Percentiles rank a stretch among this genome's conserved stretches.
Evolutionary conservation across 1,284 basidiomycete genomes (phyloP).

Genomic region (Pseudozyma sp.): DNA sequence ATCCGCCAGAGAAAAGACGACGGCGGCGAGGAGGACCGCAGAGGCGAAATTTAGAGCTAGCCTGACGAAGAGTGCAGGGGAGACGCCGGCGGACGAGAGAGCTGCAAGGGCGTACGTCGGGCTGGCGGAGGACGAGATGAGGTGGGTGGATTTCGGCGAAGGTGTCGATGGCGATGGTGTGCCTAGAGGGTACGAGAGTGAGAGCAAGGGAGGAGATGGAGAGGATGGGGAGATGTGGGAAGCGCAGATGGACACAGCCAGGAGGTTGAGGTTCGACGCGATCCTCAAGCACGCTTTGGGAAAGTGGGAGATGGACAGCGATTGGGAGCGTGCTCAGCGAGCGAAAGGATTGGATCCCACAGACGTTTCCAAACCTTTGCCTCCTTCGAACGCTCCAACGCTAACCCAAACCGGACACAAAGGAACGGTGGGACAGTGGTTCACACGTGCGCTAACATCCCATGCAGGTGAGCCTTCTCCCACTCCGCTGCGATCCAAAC

Average conservation of each 20-base stretch:
- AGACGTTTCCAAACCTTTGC: slow-evolving; percentile 7
- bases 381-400: not conserved
- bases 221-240: slow-evolving; percentile 10
- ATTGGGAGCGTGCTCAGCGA: slow-evolving; percentile 47
- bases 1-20: slow-evolving; percentile 37
- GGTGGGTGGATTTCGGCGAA: slow-evolving; percentile 53
- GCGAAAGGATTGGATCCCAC: slow-evolving; percentile 36
- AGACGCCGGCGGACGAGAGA: slow-evolving; percentile 47
- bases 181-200: slow-evolving; percentile 8
- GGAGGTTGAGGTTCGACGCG: slow-evolving; percentile 38
- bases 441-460: slow-evolving; percentile 26
- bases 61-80: slow-evolving; percentile 18
- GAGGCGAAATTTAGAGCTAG: slow-evolving; percentile 47
- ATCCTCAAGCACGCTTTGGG: slow-evolving; percentile 48
- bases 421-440: slow-evolving; percentile 19
- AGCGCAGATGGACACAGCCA: slow-evolving; percentile 34
- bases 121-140: slow-evolving; percentile 50
- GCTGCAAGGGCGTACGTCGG: slow-evolving; percentile 48
- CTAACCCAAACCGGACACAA: not conserved
- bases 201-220: slow-evolving; percentile 4
- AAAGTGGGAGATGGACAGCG: slow-evolving; percentile 56
- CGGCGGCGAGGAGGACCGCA: slow-evolving; percentile 20
- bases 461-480: slow-evolving; percentile 30
- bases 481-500: slow-evolving; percentile 2
- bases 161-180: slow-evolving; percentile 16